Conservation (phyloP, 129 eudicot species). For the Ambrosia artemisiifolia region DNA sequence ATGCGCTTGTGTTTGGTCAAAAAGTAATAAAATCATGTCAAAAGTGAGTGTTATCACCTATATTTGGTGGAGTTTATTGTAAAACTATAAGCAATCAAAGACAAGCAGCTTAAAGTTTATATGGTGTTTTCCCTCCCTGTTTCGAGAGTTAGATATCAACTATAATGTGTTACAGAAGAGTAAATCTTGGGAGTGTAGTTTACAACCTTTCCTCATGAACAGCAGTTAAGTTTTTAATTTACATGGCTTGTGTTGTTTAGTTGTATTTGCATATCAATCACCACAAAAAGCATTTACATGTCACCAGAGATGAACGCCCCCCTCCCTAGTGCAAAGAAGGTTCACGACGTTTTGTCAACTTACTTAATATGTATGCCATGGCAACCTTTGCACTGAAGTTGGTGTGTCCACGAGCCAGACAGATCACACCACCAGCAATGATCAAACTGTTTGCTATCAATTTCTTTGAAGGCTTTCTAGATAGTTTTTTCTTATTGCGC, state of each 20-base stretch:
- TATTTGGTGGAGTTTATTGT: too few species aligned
- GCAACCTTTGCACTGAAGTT: slow-evolving; percentile 78
- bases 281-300: slow-evolving; percentile 11
- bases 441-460: slow-evolving; percentile 61
- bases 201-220: not conserved
- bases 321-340: slow-evolving; percentile 11
- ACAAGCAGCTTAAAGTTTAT: too few species aligned
- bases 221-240: slow-evolving; percentile 12
- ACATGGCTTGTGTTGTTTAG: not conserved
- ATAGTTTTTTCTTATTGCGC: slow-evolving; percentile 23
- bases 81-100: too few species aligned
- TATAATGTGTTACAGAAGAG: too few species aligned
- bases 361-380: slow-evolving; percentile 62
- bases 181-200: too few species aligned
- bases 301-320: not conserved
- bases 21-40: too few species aligned
- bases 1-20: too few species aligned
- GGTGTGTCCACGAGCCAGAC: slow-evolving; percentile 69
- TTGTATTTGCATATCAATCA: not conserved
- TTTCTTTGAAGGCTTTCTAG: slow-evolving; percentile 53
- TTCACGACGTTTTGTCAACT: slow-evolving; percentile 45
- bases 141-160: too few species aligned
- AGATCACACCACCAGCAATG: slow-evolving; percentile 67
- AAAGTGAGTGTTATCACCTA: too few species aligned
- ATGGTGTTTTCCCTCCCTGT: too few species aligned